These are phyloP conservation scores for Gossypium mustelinum DNA, from an alignment of 345 rosid genomes.

Conservation along the genomic window DNA sequence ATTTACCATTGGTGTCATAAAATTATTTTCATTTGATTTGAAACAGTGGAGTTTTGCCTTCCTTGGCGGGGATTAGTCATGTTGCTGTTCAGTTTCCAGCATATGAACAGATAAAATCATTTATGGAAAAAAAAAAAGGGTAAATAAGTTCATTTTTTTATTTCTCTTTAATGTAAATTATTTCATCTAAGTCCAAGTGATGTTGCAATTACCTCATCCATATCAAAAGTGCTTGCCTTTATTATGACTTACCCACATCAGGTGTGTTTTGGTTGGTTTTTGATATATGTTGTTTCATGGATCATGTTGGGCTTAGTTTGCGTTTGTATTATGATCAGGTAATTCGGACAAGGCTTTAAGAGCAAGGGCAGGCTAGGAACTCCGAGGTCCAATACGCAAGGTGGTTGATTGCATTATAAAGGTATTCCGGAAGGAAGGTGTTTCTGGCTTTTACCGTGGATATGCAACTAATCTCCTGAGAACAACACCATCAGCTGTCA, in stretches of 20 bases:
- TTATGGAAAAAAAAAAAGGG: constrained; percentile 66
- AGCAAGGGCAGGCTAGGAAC: constrained; percentile 70
- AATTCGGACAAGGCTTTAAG: constrained; percentile 86
- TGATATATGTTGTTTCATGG: neutral
- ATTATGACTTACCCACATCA: constrained; percentile 87
- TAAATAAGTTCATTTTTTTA: constrained; percentile 22
- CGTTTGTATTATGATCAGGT: constrained; percentile 43
- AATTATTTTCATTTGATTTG: constrained; percentile 18
- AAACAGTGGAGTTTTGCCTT: constrained; percentile 88
- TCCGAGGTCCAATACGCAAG: constrained; percentile 49
- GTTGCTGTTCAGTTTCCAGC: constrained; percentile 97
- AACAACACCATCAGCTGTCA: constrained; percentile 84
- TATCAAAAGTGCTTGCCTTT: constrained; percentile 79
- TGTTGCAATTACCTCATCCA: constrained; percentile 76
- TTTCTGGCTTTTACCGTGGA: constrained; percentile 75
- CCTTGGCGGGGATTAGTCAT: constrained; percentile 86
- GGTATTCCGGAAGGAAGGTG: constrained; percentile 62
- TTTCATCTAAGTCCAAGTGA: constrained; percentile 43
- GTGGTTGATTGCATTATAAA: constrained; percentile 68
- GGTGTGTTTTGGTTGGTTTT: constrained; percentile 35
- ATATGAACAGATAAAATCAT: constrained; percentile 72
- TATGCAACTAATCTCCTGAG: constrained; percentile 71
- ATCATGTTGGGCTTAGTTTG: neutral
- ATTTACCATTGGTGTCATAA: neutral
- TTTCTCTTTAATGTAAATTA: neutral